These are phyloP conservation scores for Prunella vulgaris DNA, from an alignment of 257 asterid species.

Conservation along the genomic window DNA sequence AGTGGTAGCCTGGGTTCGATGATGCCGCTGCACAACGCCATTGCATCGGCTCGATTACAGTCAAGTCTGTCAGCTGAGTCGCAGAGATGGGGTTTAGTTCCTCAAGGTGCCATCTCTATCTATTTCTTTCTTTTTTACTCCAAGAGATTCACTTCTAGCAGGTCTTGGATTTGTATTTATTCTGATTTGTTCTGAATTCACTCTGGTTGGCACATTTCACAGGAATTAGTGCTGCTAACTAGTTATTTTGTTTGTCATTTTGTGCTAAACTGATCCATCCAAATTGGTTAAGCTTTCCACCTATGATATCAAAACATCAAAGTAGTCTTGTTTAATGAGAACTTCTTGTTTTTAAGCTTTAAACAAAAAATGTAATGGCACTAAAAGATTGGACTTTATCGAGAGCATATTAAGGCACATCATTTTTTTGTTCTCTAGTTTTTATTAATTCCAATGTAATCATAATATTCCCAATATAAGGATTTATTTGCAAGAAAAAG, in stretches of 20 bases:
- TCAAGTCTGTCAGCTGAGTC: slow-evolving; percentile 53
- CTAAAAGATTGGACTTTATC: neutral
- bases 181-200: neutral
- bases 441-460: neutral
- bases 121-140: no score
- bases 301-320: neutral
- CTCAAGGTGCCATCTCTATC: slow-evolving; percentile 38
- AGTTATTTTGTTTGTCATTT: neutral
- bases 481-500: neutral
- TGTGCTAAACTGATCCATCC: neutral
- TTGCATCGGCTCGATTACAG: slow-evolving; percentile 55
- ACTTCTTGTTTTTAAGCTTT: neutral
- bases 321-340: neutral
- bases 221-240: neutral
- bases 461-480: neutral
- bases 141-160: neutral
- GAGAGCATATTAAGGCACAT: neutral
- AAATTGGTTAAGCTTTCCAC: neutral
- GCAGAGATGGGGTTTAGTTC: slow-evolving; percentile 54
- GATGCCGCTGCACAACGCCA: slow-evolving; percentile 63
- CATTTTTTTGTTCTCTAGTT: neutral
- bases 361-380: neutral
- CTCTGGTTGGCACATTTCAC: neutral
- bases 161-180: neutral
- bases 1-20: slow-evolving; percentile 44